phyloP scores from a whole-genome alignment of 305 asterid species.

The Rubia tinctorum region DNA sequence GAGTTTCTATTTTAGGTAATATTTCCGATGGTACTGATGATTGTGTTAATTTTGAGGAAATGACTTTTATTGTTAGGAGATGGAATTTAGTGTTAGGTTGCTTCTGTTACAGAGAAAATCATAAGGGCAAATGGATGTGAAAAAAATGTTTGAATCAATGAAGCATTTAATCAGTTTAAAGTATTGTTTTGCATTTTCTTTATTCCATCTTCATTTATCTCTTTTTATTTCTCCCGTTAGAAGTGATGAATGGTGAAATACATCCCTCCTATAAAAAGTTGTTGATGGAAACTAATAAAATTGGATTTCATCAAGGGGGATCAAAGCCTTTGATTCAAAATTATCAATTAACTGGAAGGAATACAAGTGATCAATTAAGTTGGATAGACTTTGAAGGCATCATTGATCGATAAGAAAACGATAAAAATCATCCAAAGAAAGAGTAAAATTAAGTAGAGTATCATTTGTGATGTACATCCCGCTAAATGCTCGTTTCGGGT shows the following conservation, averaged over 20 bases:
- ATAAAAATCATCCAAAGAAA: constrained; percentile 33
- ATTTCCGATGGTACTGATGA: too few relatives aligned
- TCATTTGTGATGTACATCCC: constrained; percentile 54
- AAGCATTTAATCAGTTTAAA: constrained; percentile 8
- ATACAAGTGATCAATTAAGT: constrained; percentile 44
- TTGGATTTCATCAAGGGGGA: too few relatives aligned
- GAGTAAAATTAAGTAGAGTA: constrained; percentile 63
- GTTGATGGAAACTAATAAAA: too few relatives aligned
- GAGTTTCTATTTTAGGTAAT: too few relatives aligned
- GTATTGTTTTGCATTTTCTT: constrained; percentile 9
- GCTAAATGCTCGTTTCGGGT: constrained; percentile 57
- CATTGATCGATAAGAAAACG: constrained; percentile 50
- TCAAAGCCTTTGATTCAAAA: constrained; percentile 76
- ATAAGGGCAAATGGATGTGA: constrained; percentile 1
- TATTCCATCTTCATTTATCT: neutral
- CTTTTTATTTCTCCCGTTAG: neutral
- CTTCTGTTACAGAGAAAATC: too few relatives aligned
- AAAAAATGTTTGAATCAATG: neutral
- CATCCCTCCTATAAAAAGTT: too few relatives aligned
- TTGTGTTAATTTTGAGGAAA: too few relatives aligned
- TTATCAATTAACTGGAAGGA: constrained; percentile 65
- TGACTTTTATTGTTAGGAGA: too few relatives aligned
- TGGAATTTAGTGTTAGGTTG: too few relatives aligned
- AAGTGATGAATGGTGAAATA: constrained; percentile 46
- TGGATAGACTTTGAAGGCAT: constrained; percentile 53